Evolutionary conservation across 805 yeast species (phyloP).

Genomic region (Candida ipomoeae): DNA sequence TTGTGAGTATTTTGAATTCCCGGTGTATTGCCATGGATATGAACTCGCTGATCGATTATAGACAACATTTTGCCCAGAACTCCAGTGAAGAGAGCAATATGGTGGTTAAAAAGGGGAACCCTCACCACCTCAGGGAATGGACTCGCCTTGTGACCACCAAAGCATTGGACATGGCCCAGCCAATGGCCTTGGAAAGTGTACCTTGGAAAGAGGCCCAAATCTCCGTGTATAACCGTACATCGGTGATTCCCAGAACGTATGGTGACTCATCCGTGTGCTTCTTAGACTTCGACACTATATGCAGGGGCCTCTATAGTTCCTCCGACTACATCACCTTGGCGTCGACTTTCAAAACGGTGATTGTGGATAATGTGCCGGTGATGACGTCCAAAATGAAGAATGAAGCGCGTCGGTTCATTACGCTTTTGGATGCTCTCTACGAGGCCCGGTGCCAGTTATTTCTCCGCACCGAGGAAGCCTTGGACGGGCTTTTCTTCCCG

Average conservation of each 20-base stretch:
- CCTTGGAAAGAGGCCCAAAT: slow-evolving; percentile 28
- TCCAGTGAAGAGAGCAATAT: slow-evolving; percentile 24
- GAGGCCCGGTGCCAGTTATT: slow-evolving; percentile 62
- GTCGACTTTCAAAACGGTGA: slow-evolving; percentile 51
- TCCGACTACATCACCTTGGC: slow-evolving; percentile 70
- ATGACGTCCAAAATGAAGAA: slow-evolving; percentile 54
- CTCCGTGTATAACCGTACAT: slow-evolving; percentile 53
- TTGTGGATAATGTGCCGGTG: slow-evolving; percentile 59
- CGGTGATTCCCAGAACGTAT: slow-evolving; percentile 43
- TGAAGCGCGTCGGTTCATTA: slow-evolving; percentile 66
- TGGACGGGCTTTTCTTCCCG: slow-evolving; percentile 62
- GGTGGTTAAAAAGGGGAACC: slow-evolving; percentile 27
- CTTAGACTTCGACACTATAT: slow-evolving; percentile 51
- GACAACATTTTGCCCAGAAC: slow-evolving; percentile 29
- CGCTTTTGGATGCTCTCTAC: slow-evolving; percentile 63
- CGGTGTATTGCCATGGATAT: slow-evolving; percentile 62
- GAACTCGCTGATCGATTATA: slow-evolving; percentile 55
- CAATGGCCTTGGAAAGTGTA: slow-evolving; percentile 10
- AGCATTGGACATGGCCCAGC: slow-evolving; percentile 15
- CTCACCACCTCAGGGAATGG: slow-evolving; percentile 33
- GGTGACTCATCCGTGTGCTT: slow-evolving; percentile 31
- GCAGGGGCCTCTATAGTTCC: slow-evolving; percentile 55
- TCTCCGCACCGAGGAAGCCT: slow-evolving; percentile 45
- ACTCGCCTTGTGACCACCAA: slow-evolving; percentile 21
- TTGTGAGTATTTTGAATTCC: slow-evolving; percentile 51